A percentile compares a stretch with the other conserved stretches of the same genome.
Conservation (phyloP, 345 rosid species). For the Psidium guajava region DNA sequence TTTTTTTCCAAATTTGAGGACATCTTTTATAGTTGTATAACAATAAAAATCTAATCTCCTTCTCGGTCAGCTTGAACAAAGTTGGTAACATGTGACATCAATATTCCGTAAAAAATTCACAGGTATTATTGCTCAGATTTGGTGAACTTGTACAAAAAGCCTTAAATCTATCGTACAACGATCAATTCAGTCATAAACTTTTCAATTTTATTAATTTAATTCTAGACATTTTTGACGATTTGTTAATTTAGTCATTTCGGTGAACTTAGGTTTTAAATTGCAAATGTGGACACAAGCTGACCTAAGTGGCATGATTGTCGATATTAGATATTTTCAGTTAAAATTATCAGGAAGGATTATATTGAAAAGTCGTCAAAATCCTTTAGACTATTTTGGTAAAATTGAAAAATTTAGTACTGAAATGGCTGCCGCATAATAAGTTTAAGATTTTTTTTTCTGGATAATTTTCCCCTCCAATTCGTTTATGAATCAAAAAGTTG, state of each 20-base stretch:
- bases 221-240: not conserved
- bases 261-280: not conserved
- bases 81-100: not conserved
- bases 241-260: not conserved
- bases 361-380: not conserved
- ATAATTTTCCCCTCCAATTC: not conserved
- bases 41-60: not conserved
- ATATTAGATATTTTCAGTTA: accelerated
- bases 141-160: not conserved
- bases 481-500: not conserved
- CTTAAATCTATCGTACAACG: accelerated
- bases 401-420: not conserved
- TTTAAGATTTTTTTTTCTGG: not conserved
- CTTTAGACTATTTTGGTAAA: not conserved
- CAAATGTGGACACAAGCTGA: accelerated
- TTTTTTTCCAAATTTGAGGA: no score
- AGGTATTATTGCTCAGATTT: not conserved
- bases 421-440: accelerated
- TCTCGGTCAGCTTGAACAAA: not conserved
- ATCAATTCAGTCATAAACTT: not conserved
- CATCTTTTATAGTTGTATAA: not conserved
- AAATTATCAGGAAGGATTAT: not conserved
- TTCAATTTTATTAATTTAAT: not conserved
- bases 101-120: not conserved
- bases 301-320: accelerated